Conservation (phyloP, 2,329 filamentous ascomycete species). For the Tolypocladium guangdongense region DNA sequence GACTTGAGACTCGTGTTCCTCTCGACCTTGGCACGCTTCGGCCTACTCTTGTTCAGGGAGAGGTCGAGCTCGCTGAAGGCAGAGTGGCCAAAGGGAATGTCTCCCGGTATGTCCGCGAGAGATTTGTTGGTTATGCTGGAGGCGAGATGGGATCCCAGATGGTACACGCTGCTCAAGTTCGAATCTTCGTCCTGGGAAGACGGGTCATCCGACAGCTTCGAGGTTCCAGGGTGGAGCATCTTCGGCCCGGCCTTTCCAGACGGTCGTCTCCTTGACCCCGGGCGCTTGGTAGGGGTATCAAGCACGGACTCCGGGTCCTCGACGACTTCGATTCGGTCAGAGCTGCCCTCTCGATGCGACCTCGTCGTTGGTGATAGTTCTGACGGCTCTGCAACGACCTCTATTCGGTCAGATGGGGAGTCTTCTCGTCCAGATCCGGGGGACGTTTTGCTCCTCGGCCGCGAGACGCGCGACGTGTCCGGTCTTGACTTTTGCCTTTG, state of each 20-base stretch:
- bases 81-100: slow-evolving; percentile 54
- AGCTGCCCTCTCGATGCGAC: slow-evolving; percentile 5
- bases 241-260: slow-evolving; percentile 15
- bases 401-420: slow-evolving; percentile 15
- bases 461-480: slow-evolving; percentile 10
- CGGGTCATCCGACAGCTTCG: slow-evolving; percentile 14
- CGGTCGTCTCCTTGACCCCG: slow-evolving; percentile 15
- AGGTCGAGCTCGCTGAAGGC: slow-evolving; percentile 57
- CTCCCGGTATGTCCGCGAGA: slow-evolving; percentile 41
- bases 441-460: slow-evolving; percentile 16
- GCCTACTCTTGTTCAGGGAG: slow-evolving; percentile 31
- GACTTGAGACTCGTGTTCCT: slow-evolving; percentile 47
- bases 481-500: slow-evolving; percentile 4
- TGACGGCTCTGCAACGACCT: slow-evolving; percentile 14
- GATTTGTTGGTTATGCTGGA: slow-evolving; percentile 36
- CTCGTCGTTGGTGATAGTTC: slow-evolving; percentile 8
- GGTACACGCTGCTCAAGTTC: slow-evolving; percentile 12
- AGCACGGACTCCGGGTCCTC: slow-evolving; percentile 26
- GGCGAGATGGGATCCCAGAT: slow-evolving; percentile 20
- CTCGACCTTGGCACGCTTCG: slow-evolving; percentile 34
- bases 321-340: slow-evolving; percentile 17
- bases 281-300: slow-evolving; percentile 27
- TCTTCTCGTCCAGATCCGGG: slow-evolving; percentile 10
- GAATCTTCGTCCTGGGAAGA: slow-evolving; percentile 20
- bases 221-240: slow-evolving; percentile 9